A percentile compares a stretch with the other conserved stretches of the same genome.
phyloP scores from a whole-genome alignment of 2,329 filamentous ascomycete genomes.

The Trichoderma hamatum region DNA sequence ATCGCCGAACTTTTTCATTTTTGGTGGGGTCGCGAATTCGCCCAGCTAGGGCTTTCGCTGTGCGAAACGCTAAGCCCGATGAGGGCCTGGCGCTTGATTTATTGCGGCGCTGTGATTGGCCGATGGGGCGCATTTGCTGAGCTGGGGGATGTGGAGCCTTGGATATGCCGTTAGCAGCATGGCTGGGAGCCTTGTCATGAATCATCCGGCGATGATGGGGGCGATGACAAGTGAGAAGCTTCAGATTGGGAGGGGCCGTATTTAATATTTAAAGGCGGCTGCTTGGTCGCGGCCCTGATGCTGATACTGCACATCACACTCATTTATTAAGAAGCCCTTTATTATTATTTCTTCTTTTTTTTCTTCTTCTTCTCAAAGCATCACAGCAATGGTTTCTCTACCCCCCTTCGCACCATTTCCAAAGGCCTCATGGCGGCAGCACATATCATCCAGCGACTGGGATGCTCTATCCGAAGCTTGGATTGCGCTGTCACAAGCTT shows the following conservation, averaged over 20 bases:
- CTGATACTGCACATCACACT: background rate
- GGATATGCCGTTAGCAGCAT: background rate
- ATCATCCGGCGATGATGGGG: conserved; percentile 30
- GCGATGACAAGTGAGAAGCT: conserved; percentile 23
- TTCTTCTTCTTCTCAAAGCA: too few species aligned
- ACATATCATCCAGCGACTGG: conserved; percentile 74
- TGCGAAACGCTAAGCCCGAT: conserved; percentile 32
- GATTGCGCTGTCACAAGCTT: conserved; percentile 66
- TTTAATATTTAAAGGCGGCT: background rate
- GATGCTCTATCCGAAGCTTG: conserved; percentile 75
- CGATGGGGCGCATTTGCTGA: background rate
- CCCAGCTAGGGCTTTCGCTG: conserved; percentile 29
- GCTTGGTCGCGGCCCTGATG: background rate
- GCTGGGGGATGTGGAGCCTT: background rate
- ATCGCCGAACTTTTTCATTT: conserved; percentile 27
- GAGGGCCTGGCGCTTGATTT: background rate
- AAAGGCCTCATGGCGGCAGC: conserved; percentile 64
- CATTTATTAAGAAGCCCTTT: background rate
- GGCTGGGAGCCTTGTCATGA: conserved; percentile 23
- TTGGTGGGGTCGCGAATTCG: conserved; percentile 28
- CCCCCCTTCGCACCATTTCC: conserved; percentile 81
- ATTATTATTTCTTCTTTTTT: background rate
- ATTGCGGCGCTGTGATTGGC: conserved; percentile 27
- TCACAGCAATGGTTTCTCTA: conserved; percentile 41
- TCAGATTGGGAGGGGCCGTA: background rate